Base-by-base conservation (phyloP, 2,329 filamentous ascomycete genomes). In the Calonectria pseudoreteaudii region DNA sequence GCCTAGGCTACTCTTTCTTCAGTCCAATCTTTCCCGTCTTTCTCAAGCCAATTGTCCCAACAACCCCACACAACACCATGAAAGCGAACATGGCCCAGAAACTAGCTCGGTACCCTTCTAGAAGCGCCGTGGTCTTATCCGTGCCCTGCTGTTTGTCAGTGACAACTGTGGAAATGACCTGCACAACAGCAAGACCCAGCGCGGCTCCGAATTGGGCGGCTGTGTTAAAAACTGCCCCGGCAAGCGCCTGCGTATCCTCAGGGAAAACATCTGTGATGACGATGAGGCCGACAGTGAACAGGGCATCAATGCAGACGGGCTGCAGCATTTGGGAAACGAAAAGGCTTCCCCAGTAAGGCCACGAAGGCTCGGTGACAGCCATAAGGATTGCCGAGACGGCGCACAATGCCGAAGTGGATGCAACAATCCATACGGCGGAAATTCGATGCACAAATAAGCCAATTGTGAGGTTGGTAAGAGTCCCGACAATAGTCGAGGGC, bases 141-240 rank as follows among this genome's bases (percentile, higher is more conserved):
- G 79, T 79, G 20, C 78, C 80, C 0, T 71, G 68, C 56, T 81
- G 76, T 11, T 82, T 78, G 23, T 84, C 79, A 2, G 85, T 86
- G 6, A 87, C 84, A 8, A 78, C 76, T 2, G 80, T 79, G 0
- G 83, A 83, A 28, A 89, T 85, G 4, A 88, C 84, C 66, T 87
- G 86, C 65, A 87, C 84, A 1, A 89, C 80, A 10, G 89, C 88
- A 4, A 91, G 79, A 0, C 89, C 90, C 1, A 91, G 83, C 0
- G 87, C 86, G 23, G 86, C 89, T 0, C 91, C 91, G 70, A 93
- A 89, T 70, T 92, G 90, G 0, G 86, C 86, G 0, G 90, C 85
- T 2, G 89, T 90, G 67, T 90, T 91, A 81, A 92, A 92, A 0
- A 92, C 89, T 0, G 88, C 90, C 0, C 91, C 91, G 0, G 90